Conservation (phyloP, 495 filamentous ascomycete genomes). For the Cenococcum geophilum region DNA sequence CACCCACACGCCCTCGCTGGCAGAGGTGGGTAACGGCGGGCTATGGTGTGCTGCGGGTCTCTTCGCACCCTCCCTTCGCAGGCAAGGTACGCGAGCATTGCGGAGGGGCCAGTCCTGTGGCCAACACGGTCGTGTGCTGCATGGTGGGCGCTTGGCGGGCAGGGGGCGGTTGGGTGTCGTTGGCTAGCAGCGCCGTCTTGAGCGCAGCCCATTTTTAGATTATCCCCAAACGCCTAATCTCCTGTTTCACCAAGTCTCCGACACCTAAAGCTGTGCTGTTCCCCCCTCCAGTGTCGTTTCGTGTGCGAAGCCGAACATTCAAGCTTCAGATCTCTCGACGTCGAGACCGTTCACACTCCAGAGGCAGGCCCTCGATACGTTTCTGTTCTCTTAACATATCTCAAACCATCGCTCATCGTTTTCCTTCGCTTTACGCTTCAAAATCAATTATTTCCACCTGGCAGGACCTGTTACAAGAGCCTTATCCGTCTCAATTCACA, state of each 20-base stretch:
- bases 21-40: too few relatives aligned
- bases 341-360: conserved; percentile 24
- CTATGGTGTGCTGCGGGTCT: too few relatives aligned
- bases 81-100: too few relatives aligned
- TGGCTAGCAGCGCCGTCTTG: conserved; percentile 14
- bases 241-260: conserved; percentile 34
- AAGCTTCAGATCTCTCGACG: conserved; percentile 20
- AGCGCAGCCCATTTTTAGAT: conserved; percentile 21
- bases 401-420: conserved; percentile 32
- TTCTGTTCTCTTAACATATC: conserved; percentile 30
- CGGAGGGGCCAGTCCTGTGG: too few relatives aligned
- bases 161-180: conserved; percentile 8
- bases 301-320: conserved; percentile 26
- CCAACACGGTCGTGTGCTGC: neutral
- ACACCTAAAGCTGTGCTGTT: conserved; percentile 29
- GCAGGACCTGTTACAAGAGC: conserved; percentile 34
- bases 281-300: conserved; percentile 31
- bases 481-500: conserved; percentile 29
- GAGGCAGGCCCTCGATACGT: conserved; percentile 37
- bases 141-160: conserved; percentile 11
- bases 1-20: too few relatives aligned
- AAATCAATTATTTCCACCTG: conserved; percentile 26
- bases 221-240: conserved; percentile 28
- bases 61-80: too few relatives aligned
- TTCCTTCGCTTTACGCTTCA: conserved; percentile 36